Base-by-base conservation (phyloP, 2,329 filamentous ascomycete genomes). In the Eutypa lata region DNA sequence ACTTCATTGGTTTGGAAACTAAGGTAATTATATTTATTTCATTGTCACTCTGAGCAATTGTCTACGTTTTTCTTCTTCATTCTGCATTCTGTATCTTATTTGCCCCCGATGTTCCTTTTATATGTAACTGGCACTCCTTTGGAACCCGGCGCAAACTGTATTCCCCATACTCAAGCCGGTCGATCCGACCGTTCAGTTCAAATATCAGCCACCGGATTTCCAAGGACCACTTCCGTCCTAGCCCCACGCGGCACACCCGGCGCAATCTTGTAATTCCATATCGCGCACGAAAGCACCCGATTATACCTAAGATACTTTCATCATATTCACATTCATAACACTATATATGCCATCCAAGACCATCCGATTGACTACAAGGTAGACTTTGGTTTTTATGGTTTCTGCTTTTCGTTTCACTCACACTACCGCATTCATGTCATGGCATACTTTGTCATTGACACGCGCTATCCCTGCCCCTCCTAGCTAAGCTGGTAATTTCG, bases 231-330 rank as follows among this genome's bases (percentile, higher is more conserved):
- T 31, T 42, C 43, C 49, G 49, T 47, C 48, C 47, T 46, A 50
- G 53, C 48, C 54, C 57, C 53, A 57, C 52, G 52, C 31, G 35
- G 26, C 18, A 42, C 38, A 14, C 18, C 38, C 38, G 38, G 38
- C 19, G 38, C 38, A 42, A 42, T n/a, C n/a, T n/a, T n/a, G n/a
- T n/a, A n/a, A n/a, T n/a, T n/a, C n/a, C n/a, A n/a, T n/a, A n/a
- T n/a, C n/a, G n/a, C n/a, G n/a, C n/a, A n/a, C n/a, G n/a, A n/a
- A n/a, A n/a, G n/a, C n/a, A n/a, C n/a, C n/a, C n/a, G n/a, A n/a
- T n/a, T n/a, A n/a, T n/a, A n/a, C n/a, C n/a, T n/a, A n/a, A n/a
- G n/a, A n/a, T n/a, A n/a, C n/a, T n/a, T n/a, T n/a, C n/a, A n/a
- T n/a, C 6, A 31, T 10, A 31, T 31, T 31, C 26, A 10, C 26